Base-by-base conservation (phyloP, 345 rosid species). In the Arabis alpina region DNA sequence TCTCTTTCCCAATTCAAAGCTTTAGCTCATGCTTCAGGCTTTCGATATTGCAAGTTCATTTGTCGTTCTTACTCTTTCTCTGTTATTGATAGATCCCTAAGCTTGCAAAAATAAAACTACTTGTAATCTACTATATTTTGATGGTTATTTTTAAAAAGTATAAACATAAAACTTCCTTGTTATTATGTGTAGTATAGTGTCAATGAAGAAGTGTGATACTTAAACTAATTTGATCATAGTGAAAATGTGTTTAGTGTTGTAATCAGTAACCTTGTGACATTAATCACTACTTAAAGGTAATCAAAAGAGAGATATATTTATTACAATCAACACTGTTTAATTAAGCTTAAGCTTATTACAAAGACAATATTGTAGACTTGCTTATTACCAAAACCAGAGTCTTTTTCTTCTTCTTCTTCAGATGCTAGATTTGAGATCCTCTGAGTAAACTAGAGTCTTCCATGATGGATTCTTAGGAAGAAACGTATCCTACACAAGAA, bases 401-500 rank as follows among this genome's bases (percentile, higher is more conserved):
- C 8, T 6, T 8, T 3, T 36, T 36, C 40, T 6, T 8, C 10
- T 36, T 36, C 40, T 36, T 36, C 40, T 36, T 79, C 27, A 85
- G 15, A 84, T 81, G 36, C 64, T 84, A 36, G 91, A 80, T 57
- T 49, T 82, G 65, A 51, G 77, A 16, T 81, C 86, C 66, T 75
- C 87, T 0, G 77, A 41, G 25, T 81, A 61, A 73, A 83, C 67
- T 3, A 87, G 74, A 68, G 83, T 64, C 62, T 80, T 83, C 97
- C 89, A 83, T 1, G 83, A 56, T 0, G 87, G 84, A 68, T 88
- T 88, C 57, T 81, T 78, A 0, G 82, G 86, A 61, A 92, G 88
- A 83, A 86, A 89, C 8, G 96, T 90, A 27, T 85, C 96, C 95
- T 90, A 86, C 69, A 66, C 32, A 5, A 30, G n/a, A 30, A 5